Base-by-base conservation (phyloP, 345 rosid species). In the Ailanthus altissimus region DNA sequence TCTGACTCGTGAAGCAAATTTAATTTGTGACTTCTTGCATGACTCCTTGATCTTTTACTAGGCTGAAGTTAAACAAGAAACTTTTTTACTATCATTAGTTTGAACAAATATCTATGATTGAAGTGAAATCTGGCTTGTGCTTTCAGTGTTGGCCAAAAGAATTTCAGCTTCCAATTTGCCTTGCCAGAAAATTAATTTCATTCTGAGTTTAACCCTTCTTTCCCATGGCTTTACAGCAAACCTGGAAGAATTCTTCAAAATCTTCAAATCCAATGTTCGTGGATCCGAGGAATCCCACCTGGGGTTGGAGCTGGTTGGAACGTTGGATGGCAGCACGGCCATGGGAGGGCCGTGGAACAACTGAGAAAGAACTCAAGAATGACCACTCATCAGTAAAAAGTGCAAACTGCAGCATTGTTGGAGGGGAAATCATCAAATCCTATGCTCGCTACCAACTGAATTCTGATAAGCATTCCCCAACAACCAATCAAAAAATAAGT, bases 231-330 rank as follows among this genome's bases (percentile, higher is more conserved):
- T 74, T 38, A 64, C 92, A 97, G 99, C 84, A 97, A 92, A 83
- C 88, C 74, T 84, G 90, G 93, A 97, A 94, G 90, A 91, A 91
- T 84, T 78, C 87, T n/a, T 75, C 93, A 6, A 88, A 82, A 81
- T 74, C 87, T 54, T 86, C 79, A 64, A 89, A 84, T 66, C 91
- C 90, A 11, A 83, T 90, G 89, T 93, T 94, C 86, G 89, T 88
- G 92, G 96, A 88, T 85, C 92, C 91, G 2, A 89, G 84, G 84
- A 92, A 92, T 80, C 97, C 95, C 13, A 75, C 90, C 15, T 96
- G 99, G 99, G 98, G 99, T 69, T 96, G 99, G 98, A 91, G 98
- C 84, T 94, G 98, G 98, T 83, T 96, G 83, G 99, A 94, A 76
- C 82, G 98, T 78, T 91, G 98, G 99, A 96, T 93, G 94, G 93